Evolutionary conservation across 495 filamentous ascomycete species (phyloP), one percentile per base, ranked within the genome.

Genomic region (Penicillium cosmopolitanum): DNA sequence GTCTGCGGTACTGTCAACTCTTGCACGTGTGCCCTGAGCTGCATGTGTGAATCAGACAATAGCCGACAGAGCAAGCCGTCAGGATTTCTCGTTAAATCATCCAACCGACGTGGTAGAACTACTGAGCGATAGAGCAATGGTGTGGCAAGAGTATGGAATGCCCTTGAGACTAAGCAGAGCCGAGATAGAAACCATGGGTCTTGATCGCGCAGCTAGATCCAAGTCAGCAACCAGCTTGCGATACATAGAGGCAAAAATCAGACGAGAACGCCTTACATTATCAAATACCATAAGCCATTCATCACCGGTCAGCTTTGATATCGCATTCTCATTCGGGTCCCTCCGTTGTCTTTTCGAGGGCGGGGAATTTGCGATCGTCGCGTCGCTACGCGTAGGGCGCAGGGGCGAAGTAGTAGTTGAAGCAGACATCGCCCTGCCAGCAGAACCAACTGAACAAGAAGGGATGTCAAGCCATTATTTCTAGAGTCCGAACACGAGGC

Each of bases 91-190:
- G 13, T 52, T 13, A 38, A 18, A 33, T 34, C 50, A 35, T 38
- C 50, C 18, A 38, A 4, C 6, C 28, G 28, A 6, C 11, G 23
- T 5, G 28, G 28, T 4, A 52, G 28, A 21, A 18, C 6, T 8
- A 52, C 34, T 8, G 50, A 52, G 18, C 50, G 25, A 16, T 52
- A 52, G 7, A 52, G 50, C 7, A 52, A 18, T n/a, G 28, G 28
- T 11, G 50, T 52, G 4, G 50, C 50, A 5, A 33, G 16, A 12
- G 28, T 12, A 3, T 10, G 2, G 31, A 52, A 52, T 18, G 10
- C 50, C 18, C n/a, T 34, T 1, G 25, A 52, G 25, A 52, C 50
- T 19, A 52, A 18, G 31, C 50, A 52, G 5, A 48, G 46, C 2
- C 46, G 19, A 10, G 46, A 23, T 28, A 48, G 7, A 48, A 48